Evolutionary conservation across 768 basidiomycete species (phyloP).

Genomic region (Mycena epipterygia): DNA sequence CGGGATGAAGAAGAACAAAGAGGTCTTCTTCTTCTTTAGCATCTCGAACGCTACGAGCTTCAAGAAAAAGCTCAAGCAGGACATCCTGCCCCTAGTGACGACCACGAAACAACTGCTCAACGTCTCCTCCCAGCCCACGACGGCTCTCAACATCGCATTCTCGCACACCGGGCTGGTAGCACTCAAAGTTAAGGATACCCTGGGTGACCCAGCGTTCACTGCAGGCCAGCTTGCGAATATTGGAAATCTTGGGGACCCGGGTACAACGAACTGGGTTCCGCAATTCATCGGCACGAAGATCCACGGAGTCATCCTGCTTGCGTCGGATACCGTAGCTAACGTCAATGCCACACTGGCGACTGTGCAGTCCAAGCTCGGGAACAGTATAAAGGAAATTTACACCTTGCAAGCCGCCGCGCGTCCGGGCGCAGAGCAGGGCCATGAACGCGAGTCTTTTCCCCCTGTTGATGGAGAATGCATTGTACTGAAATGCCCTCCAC

Average conservation of each 20-base stretch:
- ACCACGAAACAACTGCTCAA: slow-evolving; percentile 57
- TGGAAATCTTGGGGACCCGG: slow-evolving; percentile 54
- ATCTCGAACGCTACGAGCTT: slow-evolving; percentile 60
- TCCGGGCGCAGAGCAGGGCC: slow-evolving; percentile 51
- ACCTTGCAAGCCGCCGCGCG: slow-evolving; percentile 33
- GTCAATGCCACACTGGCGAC: slow-evolving; percentile 43
- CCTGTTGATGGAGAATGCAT: not conserved
- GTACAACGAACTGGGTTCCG: slow-evolving; percentile 58
- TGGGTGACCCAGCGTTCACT: slow-evolving; percentile 54
- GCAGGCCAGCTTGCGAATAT: slow-evolving; percentile 59
- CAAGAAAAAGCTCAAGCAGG: slow-evolving; percentile 51
- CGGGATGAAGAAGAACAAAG: slow-evolving; percentile 68
- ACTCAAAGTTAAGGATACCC: slow-evolving; percentile 57
- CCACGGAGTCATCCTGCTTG: slow-evolving; percentile 64
- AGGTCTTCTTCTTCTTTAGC: slow-evolving; percentile 66
- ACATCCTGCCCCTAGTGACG: slow-evolving; percentile 60
- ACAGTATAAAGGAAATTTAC: slow-evolving; percentile 28
- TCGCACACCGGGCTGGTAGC: slow-evolving; percentile 61
- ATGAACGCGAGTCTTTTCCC: slow-evolving; percentile 56
- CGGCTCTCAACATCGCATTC: too few relatives aligned
- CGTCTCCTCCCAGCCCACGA: slow-evolving; percentile 52
- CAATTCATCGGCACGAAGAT: slow-evolving; percentile 57
- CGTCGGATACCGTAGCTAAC: slow-evolving; percentile 54
- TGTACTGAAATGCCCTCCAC: not conserved
- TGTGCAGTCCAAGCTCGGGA: slow-evolving; percentile 53